Evolutionary conservation across 352 stramenopile genomes (phyloP).

Genomic region (Globisporangium viniferum): DNA sequence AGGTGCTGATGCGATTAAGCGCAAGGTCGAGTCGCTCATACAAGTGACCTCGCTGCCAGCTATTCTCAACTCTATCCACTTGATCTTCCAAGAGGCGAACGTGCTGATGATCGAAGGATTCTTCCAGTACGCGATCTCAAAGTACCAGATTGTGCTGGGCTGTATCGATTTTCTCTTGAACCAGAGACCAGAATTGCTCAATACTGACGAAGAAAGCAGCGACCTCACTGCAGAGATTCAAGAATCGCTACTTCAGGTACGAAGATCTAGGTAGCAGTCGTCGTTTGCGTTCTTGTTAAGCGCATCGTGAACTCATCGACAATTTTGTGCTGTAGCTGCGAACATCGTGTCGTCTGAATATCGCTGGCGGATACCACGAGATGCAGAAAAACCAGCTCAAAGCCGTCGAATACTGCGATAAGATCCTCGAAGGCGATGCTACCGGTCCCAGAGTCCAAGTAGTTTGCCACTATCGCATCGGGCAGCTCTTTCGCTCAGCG

Average conservation of each 20-base stretch:
- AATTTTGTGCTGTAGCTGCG: conserved; percentile 29
- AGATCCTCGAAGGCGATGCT: conserved; percentile 29
- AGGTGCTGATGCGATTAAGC: conserved; percentile 3
- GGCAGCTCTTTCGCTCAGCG: conserved; percentile 39
- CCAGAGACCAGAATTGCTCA: conserved; percentile 9
- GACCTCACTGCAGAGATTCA: not conserved
- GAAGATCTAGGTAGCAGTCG: too few species aligned
- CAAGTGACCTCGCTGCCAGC: conserved; percentile 11
- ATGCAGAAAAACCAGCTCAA: conserved; percentile 52
- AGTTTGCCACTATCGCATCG: conserved; percentile 47
- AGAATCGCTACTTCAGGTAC: conserved; percentile 4
- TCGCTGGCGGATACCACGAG: conserved; percentile 53
- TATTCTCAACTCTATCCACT: conserved; percentile 31
- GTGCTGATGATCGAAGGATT: conserved; percentile 66
- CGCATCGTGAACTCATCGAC: not conserved
- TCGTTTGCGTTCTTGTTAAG: not conserved
- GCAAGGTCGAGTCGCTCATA: not conserved
- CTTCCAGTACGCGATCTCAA: conserved; percentile 54
- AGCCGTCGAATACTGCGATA: conserved; percentile 39
- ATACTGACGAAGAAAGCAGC: not conserved
- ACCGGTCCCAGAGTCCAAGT: conserved; percentile 3
- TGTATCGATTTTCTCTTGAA: conserved; percentile 26
- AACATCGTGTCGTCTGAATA: conserved; percentile 56
- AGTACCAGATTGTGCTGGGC: conserved; percentile 45
- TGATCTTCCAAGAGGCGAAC: conserved; percentile 46